These are phyloP conservation scores for Pseudomassariella vexata DNA, from an alignment of 2,329 filamentous ascomycete genomes.

Conservation along the genomic window DNA sequence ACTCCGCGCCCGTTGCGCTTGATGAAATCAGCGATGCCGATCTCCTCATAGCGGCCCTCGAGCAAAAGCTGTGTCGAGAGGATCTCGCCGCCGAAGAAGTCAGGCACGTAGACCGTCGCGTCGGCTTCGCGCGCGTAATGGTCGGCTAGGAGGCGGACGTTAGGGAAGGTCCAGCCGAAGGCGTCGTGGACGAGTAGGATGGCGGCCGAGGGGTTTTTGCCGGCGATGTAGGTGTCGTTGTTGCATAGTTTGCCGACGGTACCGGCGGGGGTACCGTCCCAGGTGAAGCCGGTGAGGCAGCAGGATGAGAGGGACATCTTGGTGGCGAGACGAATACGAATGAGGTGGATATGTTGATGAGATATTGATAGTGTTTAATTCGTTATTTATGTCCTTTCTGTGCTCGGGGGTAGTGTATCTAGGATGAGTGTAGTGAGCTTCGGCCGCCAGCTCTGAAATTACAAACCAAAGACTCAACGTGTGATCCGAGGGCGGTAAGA, in stretches of 20 bases:
- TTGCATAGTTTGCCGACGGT: conserved; percentile 25
- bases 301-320: conserved; percentile 20
- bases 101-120: conserved; percentile 38
- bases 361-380: too few relatives aligned
- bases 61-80: conserved; percentile 19
- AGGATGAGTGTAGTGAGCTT: too few relatives aligned
- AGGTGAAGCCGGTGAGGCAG: conserved; percentile 33
- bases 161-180: conserved; percentile 39
- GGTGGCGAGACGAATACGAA: too few relatives aligned
- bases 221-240: conserved; percentile 32
- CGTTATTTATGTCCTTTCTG: too few relatives aligned
- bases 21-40: conserved; percentile 32
- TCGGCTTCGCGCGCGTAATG: conserved; percentile 37
- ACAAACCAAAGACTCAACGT: too few relatives aligned
- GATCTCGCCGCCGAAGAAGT: conserved; percentile 31
- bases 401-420: too few relatives aligned
- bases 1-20: conserved; percentile 28
- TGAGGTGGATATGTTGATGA: too few relatives aligned
- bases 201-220: conserved; percentile 23
- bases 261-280: conserved; percentile 33
- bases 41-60: conserved; percentile 19
- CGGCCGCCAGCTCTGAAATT: too few relatives aligned
- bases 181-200: conserved; percentile 33
- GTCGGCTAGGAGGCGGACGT: conserved; percentile 39
- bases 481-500: too few relatives aligned